These are phyloP conservation scores for Verbascum thapsus DNA, from an alignment of 257 asterid species.

Conservation along the genomic window DNA sequence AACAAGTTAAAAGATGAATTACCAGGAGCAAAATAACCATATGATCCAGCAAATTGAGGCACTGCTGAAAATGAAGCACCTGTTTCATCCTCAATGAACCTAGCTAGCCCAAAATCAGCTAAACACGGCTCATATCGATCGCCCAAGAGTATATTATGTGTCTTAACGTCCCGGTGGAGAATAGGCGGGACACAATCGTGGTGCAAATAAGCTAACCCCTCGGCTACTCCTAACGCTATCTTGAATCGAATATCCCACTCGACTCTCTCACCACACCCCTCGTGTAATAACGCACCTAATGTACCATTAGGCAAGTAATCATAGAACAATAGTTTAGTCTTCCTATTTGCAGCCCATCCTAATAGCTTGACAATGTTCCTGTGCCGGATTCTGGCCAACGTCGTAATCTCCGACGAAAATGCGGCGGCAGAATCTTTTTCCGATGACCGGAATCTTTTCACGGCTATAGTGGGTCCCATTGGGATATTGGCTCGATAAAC, in stretches of 20 bases:
- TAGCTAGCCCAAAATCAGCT: conserved; percentile 88
- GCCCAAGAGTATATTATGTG: conserved; percentile 65
- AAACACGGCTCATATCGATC: conserved; percentile 65
- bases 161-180: conserved; percentile 74
- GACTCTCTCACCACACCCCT: conserved; percentile 42
- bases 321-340: conserved; percentile 71
- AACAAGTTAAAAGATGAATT: conserved; percentile 22
- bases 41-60: conserved; percentile 85
- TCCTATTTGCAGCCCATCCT: conserved; percentile 79
- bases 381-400: conserved; percentile 67
- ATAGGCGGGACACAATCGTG: conserved; percentile 79
- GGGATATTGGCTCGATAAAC: conserved; percentile 56
- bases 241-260: conserved; percentile 77
- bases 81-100: conserved; percentile 61
- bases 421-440: conserved; percentile 55
- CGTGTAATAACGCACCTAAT: conserved; percentile 57
- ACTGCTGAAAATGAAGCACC: conserved; percentile 42
- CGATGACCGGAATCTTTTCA: conserved; percentile 52
- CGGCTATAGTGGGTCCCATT: conserved; percentile 58
- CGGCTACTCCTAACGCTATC: conserved; percentile 75
- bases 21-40: conserved; percentile 93
- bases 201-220: conserved; percentile 78
- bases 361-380: conserved; percentile 66
- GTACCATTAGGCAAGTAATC: conserved; percentile 69
- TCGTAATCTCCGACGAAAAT: conserved; percentile 70